Conservation (phyloP, 768 basidiomycete species). For the Lactarius vividus region DNA sequence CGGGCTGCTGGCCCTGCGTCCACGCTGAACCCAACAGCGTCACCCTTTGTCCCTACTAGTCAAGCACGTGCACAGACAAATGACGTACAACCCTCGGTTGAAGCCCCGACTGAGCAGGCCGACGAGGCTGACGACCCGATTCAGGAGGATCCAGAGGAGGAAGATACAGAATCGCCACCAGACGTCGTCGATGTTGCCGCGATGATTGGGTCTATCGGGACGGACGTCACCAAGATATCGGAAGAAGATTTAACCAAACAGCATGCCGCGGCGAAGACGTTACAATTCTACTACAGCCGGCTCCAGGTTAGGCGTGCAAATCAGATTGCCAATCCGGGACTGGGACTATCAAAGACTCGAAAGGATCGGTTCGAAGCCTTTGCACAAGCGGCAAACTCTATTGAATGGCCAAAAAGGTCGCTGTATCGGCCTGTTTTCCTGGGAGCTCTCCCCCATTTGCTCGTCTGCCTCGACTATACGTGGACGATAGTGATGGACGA, state of each 20-base stretch:
- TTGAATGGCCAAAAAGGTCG: slow-evolving; percentile 17
- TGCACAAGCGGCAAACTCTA: neutral
- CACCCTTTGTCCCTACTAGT: slow-evolving; percentile 10
- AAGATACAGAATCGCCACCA: slow-evolving; percentile 8
- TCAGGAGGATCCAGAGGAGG: slow-evolving; percentile 8
- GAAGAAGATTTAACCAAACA: slow-evolving; percentile 2
- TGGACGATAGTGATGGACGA: slow-evolving; percentile 3
- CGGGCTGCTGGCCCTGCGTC: slow-evolving; percentile 10
- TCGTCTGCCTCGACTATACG: slow-evolving; percentile 19
- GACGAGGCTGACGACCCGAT: neutral
- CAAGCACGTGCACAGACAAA: neutral
- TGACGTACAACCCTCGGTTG: neutral
- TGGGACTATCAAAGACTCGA: slow-evolving; percentile 18
- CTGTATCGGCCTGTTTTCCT: slow-evolving; percentile 25
- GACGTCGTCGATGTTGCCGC: slow-evolving; percentile 6
- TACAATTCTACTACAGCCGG: slow-evolving; percentile 16
- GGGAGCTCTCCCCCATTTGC: slow-evolving; percentile 25
- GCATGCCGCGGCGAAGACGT: slow-evolving; percentile 8
- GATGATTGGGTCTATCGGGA: slow-evolving; percentile 18
- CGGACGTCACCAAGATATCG: slow-evolving; percentile 1
- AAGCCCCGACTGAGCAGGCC: neutral
- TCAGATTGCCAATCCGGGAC: slow-evolving; percentile 10
- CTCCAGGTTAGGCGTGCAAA: slow-evolving; percentile 6
- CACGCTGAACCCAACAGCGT: slow-evolving; percentile 15
- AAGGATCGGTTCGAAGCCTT: slow-evolving; percentile 14